Base-by-base conservation (phyloP, 1,284 basidiomycete genomes). In the Hypsizygus ulmarius region DNA sequence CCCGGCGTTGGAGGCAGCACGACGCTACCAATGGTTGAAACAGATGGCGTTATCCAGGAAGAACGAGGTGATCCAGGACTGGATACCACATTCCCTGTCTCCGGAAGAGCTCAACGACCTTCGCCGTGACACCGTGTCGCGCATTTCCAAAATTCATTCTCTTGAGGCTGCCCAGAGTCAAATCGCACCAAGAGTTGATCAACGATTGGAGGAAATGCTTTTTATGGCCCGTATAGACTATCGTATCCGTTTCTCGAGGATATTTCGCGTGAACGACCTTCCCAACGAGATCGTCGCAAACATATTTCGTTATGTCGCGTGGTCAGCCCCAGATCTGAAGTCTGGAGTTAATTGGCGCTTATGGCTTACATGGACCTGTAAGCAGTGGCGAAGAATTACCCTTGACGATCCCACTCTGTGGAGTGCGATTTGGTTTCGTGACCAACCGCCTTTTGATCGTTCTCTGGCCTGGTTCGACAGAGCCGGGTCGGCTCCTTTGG, bases 281-380 rank as follows among this genome's bases (percentile, higher is more conserved):
- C 85, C 85, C 1, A 59, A 65, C 28, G 85, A 87, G 60, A 80
- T 88, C 51, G 64, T 87, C 50, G 64, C 64, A 62, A 73, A 77
- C 48, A 84, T 88, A 52, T 77, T 88, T 53, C 77, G 75, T 48
- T 68, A 70, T 53, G 73, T 78, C 35, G 68, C 72, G 38, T 81
- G 77, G 77, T 73, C 75, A 19, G 58, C 69, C 10, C 51, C 51
- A 27, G 61, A 66, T 41, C 65, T 71, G 2, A 47, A 53, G 1
- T 53, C 64, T 16, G 70, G 71, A 15, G 63, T 73, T 15, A 52
- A 55, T 19, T 61, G 64, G 52, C 77, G 83, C 40, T 57, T 79
- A 28, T 58, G 56, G 38, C 59, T 87, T 45, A 79, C 81, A 8
- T 79, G 75, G 71, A 75, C 80, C 14, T 88, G 81, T 60, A 67